Evolutionary conservation across 371 early-diverging fungal species (phyloP).

Genomic region (Mortierella sp.): DNA sequence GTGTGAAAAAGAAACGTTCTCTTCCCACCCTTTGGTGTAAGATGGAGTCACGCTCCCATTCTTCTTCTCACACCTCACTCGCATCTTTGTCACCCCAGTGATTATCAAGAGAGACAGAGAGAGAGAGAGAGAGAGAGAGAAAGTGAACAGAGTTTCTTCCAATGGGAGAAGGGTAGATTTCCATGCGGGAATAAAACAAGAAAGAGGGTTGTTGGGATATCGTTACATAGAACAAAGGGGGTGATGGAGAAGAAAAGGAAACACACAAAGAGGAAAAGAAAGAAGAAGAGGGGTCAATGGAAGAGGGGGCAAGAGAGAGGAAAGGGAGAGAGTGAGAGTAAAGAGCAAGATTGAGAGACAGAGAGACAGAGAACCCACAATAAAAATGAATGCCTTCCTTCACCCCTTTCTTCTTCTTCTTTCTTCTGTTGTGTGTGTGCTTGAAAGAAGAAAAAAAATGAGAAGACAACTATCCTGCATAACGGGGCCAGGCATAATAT

Average conservation of each 20-base stretch:
- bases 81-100: background rate
- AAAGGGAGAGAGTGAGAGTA: background rate
- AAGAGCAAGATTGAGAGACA: background rate
- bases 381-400: background rate
- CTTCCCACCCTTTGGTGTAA: background rate
- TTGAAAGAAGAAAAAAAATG: background rate
- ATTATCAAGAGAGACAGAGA: background rate
- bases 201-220: background rate
- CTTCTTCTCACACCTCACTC: background rate
- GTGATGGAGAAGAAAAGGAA: background rate
- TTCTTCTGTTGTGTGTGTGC: background rate
- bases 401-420: background rate
- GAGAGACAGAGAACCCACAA: background rate
- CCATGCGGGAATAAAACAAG: background rate
- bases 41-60: background rate
- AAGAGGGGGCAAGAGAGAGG: background rate
- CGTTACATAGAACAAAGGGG: background rate
- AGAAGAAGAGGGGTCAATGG: background rate
- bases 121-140: too few species aligned
- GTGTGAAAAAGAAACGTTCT: background rate
- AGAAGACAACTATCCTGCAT: constrained; percentile 2
- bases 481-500: background rate
- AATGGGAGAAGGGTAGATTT: background rate
- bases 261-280: background rate
- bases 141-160: background rate